These are phyloP conservation scores for Mucor piriformis DNA, from an alignment of 371 early-diverging fungal genomes.

Conservation along the genomic window DNA sequence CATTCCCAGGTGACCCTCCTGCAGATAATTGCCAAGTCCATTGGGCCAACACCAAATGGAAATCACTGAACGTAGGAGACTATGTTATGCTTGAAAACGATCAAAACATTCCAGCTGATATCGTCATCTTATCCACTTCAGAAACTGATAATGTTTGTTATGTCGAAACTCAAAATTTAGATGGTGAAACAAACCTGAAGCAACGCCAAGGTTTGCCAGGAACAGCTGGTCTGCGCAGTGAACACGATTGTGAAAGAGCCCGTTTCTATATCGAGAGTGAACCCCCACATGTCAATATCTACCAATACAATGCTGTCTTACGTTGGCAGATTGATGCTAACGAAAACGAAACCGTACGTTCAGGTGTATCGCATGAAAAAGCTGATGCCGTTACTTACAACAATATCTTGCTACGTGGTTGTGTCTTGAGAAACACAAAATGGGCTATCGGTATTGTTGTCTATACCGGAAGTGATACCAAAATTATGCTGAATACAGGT, in stretches of 20 bases:
- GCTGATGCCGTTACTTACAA: conserved; percentile 54
- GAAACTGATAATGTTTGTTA: conserved; percentile 70
- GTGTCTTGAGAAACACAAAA: conserved; percentile 87
- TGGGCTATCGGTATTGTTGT: conserved; percentile 84
- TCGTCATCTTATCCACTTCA: conserved; percentile 69
- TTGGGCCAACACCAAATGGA: conserved; percentile 64
- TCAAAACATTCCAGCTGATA: conserved; percentile 91
- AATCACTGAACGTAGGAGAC: conserved; percentile 90
- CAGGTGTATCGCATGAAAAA: conserved; percentile 46
- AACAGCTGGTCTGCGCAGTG: conserved; percentile 36
- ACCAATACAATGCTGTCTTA: conserved; percentile 73
- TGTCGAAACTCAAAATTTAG: conserved; percentile 83
- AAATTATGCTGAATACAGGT: conserved; percentile 88
- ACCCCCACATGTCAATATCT: conserved; percentile 76
- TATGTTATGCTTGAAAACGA: conserved; percentile 84
- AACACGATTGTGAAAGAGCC: conserved; percentile 61
- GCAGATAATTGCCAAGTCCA: conserved; percentile 27
- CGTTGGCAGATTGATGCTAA: conserved; percentile 46
- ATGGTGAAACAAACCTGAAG: conserved; percentile 89
- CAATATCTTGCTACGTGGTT: conserved; percentile 89
- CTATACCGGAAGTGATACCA: conserved; percentile 91
- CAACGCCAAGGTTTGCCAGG: conserved; percentile 52
- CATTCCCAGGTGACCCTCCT: conserved; percentile 29
- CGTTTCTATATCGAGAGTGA: conserved; percentile 78
- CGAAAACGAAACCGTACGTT: conserved; percentile 13